A percentile compares a stretch with the other conserved stretches of the same genome.
phyloP scores from a whole-genome alignment of 2,329 filamentous ascomycete genomes.

The Delphinella strobiligena region DNA sequence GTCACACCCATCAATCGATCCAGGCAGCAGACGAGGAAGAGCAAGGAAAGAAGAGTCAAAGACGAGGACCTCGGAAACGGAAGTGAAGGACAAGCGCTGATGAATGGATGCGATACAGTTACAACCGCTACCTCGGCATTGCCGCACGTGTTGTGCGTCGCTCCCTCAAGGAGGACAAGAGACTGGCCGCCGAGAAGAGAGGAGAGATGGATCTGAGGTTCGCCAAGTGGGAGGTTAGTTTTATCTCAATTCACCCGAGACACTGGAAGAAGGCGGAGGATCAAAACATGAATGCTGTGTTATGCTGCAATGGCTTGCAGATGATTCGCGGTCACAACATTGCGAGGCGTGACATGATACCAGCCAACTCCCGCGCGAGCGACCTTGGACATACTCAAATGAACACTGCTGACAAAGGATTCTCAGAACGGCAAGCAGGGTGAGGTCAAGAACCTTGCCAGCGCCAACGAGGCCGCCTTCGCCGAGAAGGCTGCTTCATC shows the following conservation, averaged over 20 bases:
- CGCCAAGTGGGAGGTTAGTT: constrained; percentile 87
- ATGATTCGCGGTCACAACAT: too few species aligned
- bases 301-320: too few species aligned
- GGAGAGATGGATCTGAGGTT: constrained; percentile 84
- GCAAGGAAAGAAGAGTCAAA: not conserved
- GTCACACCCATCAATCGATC: constrained; percentile 24
- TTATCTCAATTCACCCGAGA: not conserved
- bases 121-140: constrained; percentile 98
- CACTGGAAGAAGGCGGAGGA: too few species aligned
- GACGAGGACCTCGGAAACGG: not conserved
- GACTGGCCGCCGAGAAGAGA: constrained; percentile 76
- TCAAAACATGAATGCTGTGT: too few species aligned
- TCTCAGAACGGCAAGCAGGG: constrained; percentile 88
- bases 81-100: not conserved
- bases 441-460: constrained; percentile 61
- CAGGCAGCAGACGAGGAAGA: not conserved
- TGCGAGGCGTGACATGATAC: not conserved
- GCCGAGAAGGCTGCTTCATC: too few species aligned
- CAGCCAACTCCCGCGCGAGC: not conserved
- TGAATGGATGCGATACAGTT: constrained; percentile 45
- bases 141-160: constrained; percentile 90
- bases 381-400: not conserved
- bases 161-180: constrained; percentile 91
- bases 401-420: constrained; percentile 6
- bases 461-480: constrained; percentile 34